Conservation (phyloP, 805 yeast species). For the Starmerella etchellsii region DNA sequence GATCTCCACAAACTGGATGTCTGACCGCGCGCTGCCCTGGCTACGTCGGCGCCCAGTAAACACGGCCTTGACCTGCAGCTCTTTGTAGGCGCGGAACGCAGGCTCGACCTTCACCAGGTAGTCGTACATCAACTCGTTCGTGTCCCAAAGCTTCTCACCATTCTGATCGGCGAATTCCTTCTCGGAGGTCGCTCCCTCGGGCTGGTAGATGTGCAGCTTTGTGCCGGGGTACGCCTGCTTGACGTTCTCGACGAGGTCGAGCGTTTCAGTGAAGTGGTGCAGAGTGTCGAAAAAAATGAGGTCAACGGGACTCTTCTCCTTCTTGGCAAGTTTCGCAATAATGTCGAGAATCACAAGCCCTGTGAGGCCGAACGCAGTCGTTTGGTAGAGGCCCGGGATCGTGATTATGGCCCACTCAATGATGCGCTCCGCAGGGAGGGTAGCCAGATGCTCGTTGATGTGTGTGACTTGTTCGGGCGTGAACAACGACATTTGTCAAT, state of each 20-base stretch:
- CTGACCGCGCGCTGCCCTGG: conserved; percentile 75
- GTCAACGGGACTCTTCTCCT: conserved; percentile 40
- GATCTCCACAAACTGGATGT: conserved; percentile 61
- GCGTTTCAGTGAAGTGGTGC: conserved; percentile 90
- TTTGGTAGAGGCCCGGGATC: conserved; percentile 71
- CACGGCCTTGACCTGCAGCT: conserved; percentile 64
- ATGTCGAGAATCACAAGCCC: conserved; percentile 83
- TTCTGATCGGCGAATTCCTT: conserved; percentile 50
- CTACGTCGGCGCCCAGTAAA: conserved; percentile 83
- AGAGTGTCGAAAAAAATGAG: conserved; percentile 80
- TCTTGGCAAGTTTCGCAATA: conserved; percentile 39
- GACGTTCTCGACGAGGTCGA: conserved; percentile 53
- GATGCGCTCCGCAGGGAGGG: conserved; percentile 54
- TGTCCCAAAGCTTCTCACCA: conserved; percentile 76
- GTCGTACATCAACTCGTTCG: conserved; percentile 69
- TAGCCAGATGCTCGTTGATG: conserved; percentile 49
- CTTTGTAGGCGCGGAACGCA: conserved; percentile 66
- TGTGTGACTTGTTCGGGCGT: conserved; percentile 43
- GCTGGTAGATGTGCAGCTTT: conserved; percentile 53
- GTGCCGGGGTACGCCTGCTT: conserved; percentile 41
- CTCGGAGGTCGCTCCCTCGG: conserved; percentile 43
- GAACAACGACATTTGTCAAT: conserved; percentile 12
- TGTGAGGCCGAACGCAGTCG: conserved; percentile 90
- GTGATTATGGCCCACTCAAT: conserved; percentile 73
- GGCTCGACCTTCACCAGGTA: conserved; percentile 88